Evolutionary conservation across 805 yeast species (phyloP), one percentile per base, ranked within the genome.

Genomic region (Starmerella floris): DNA sequence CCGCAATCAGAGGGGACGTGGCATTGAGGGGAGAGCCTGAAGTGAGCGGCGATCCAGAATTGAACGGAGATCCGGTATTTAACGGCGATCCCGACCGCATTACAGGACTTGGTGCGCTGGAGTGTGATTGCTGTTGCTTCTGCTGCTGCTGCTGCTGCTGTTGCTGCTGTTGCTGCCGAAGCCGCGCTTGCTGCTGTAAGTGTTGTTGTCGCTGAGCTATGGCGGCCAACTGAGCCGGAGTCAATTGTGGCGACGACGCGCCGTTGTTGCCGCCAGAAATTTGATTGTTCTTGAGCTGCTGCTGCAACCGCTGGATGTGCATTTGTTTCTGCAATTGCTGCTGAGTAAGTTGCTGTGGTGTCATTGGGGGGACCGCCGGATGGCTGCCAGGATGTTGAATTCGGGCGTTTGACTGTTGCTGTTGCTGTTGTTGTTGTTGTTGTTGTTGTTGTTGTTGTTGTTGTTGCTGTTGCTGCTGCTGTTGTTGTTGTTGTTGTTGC

Each of bases 401-500:
- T 8, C 33, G 9, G 9, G 35, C 23, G n/a, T 15, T 21, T 9
- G 21, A 10, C 22, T 30, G 40, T 11, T 37, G 22, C n/a, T 6
- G 22, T 23, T 31, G 42, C n/a, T 8, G 26, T 35, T 33, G 37
- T 34, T 41, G 63, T 22, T 31, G 26, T 26, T 30, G 40, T 6
- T 22, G 28, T 10, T 22, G 46, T 17, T 39, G 42, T 41, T 41
- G 44, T 23, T 19, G 46, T 45, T 23, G 45, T 30, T 15, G 38
- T 30, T 27, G 54, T 28, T 35, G 54, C n/a, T n/a, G n/a, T n/a
- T n/a, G n/a, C n/a, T n/a, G 53, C 43, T 39, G 60, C 32, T 28
- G 48, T 17, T 39, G 36, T 41, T 41, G 45, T 23, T 19, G 46
- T 45, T 21, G 44, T 32, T n/a, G 38, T 31, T 25, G 52, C 33